These are phyloP conservation scores for Penicillium canariense DNA, from an alignment of 495 filamentous ascomycete genomes.

Conservation along the genomic window DNA sequence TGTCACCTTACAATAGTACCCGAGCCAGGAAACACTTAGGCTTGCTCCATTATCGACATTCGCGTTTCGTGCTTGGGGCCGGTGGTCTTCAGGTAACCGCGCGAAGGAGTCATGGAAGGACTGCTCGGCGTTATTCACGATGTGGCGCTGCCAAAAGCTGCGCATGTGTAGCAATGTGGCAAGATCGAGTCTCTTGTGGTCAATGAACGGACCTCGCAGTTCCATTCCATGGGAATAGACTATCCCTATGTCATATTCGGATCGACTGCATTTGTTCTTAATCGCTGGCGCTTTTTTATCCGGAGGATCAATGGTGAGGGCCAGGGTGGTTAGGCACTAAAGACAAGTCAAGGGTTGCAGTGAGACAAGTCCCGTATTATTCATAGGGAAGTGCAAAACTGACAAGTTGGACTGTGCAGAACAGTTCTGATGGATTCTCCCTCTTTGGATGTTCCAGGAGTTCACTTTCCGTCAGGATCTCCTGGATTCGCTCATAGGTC, in stretches of 20 bases:
- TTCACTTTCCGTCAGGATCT: slow-evolving; percentile 11
- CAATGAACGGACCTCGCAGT: slow-evolving; percentile 10
- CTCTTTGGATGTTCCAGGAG: slow-evolving; percentile 27
- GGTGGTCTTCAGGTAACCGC: slow-evolving; percentile 9
- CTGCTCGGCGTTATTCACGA: slow-evolving; percentile 24
- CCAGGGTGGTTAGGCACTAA: slow-evolving; percentile 33
- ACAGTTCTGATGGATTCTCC: slow-evolving; percentile 18
- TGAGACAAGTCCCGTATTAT: not conserved
- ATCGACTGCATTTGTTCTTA: slow-evolving; percentile 25
- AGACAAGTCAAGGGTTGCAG: not conserved
- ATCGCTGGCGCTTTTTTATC: slow-evolving; percentile 11
- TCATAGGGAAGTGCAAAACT: not conserved
- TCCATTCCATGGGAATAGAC: slow-evolving; percentile 24
- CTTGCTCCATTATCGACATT: not conserved
- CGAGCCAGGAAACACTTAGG: slow-evolving; percentile 32
- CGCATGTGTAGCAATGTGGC: slow-evolving; percentile 30
- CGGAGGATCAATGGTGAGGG: slow-evolving; percentile 7
- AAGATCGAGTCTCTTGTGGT: slow-evolving; percentile 13
- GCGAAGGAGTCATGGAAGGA: slow-evolving; percentile 29
- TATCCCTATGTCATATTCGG: slow-evolving; percentile 30
- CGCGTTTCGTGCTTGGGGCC: slow-evolving; percentile 17
- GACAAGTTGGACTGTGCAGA: slow-evolving; percentile 36
- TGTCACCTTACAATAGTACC: slow-evolving; percentile 35
- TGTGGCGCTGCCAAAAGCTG: slow-evolving; percentile 40
- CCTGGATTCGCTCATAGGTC: slow-evolving; percentile 21